Evolutionary conservation across 129 eudicot species (phyloP), one percentile per base, ranked within the genome.

Genomic region (Arctium minus): DNA sequence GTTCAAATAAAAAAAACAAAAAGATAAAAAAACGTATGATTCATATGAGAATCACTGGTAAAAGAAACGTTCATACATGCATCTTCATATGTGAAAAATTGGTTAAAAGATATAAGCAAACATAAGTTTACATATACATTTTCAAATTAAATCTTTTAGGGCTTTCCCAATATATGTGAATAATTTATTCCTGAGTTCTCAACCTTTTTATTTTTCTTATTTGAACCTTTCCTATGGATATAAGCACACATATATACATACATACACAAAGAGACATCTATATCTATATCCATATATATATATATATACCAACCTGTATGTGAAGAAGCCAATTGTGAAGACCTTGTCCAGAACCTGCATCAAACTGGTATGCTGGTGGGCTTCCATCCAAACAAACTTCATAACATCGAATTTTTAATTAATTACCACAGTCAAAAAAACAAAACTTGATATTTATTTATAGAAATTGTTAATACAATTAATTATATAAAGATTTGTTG

Each of bases 311-410:
- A 60, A 89, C 93, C 93, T 90, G 89, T 32, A 90, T 69, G 67
- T 90, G 93, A 78, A 90, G 62, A 74, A 90, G 81, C 93, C 93
- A 90, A 39, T 70, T 87, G 67, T 87, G 75, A 6, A 70, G 48
- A 74, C 91, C 91, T 5, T 33, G 75, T 38, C 89, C 91, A 70
- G 65, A 77, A 44, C 87, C 87, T 36, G 84, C 75, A 80, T 84
- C 87, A 48, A 85, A 81, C 78, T 90, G 89, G 56, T 85, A 90
- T 33, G 93, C 91, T 2, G 93, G 89, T 42, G 91, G 88, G 75
- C 91, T 87, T 67, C 93, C 93, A 83, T 90, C 93, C 91, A 87
- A 85, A 73, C 93, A 90, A 73, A 87, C 93, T 90, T 68, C 80
- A 80, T 17, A 73, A 8, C 53, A 64, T 42, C 82, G n/a, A n/a